Base-by-base conservation (phyloP, 2,329 filamentous ascomycete genomes). In the Colletotrichum salicis region DNA sequence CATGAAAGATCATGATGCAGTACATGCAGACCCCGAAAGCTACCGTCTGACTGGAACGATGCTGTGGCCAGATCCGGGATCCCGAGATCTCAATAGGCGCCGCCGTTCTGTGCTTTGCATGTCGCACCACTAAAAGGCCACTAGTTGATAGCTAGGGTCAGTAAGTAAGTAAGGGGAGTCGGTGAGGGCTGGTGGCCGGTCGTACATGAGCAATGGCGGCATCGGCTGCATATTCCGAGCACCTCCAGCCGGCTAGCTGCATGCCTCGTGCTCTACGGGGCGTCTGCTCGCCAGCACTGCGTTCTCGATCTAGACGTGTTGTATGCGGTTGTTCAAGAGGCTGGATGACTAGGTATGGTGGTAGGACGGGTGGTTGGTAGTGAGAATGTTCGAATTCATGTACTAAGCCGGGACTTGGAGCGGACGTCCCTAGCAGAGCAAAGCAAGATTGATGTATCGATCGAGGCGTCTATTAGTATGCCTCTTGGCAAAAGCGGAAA, bases 11-110 rank as follows among this genome's bases (percentile, higher is more conserved):
- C n/a, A 10, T 8, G 33, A 64, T 13, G 59, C 19, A 51, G 35
- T 4, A 37, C 60, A 33, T 64, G 65, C 52, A 70, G 48, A 70
- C 61, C 70, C 22, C 10, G 48, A 15, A 37, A n/a, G 29, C 54
- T 69, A 64, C 65, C 70, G 61, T 63, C 48, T 52, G 59, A 64
- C 55, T 64, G 65, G 70, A 70, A 72, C 70, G 48, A 72, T 72
- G 60, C 60, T 33, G 66, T 60, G 70, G 35, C 29, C 55, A 68
- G 65, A 48, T 69, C 62, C 22, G 33, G 33, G 24, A 55, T 45
- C 54, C 41, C 58, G 41, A 64, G 27, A 60, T 64, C 51, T 71
- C 27, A 56, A 48, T 31, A 24, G 37, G 55, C 54, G 55, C 59
- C 54, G 41, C 54, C 35, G 54, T 60, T 31, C 45, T 24, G 29